These are phyloP conservation scores for Tuber indicum DNA, from an alignment of 495 filamentous ascomycete species.

Conservation along the genomic window DNA sequence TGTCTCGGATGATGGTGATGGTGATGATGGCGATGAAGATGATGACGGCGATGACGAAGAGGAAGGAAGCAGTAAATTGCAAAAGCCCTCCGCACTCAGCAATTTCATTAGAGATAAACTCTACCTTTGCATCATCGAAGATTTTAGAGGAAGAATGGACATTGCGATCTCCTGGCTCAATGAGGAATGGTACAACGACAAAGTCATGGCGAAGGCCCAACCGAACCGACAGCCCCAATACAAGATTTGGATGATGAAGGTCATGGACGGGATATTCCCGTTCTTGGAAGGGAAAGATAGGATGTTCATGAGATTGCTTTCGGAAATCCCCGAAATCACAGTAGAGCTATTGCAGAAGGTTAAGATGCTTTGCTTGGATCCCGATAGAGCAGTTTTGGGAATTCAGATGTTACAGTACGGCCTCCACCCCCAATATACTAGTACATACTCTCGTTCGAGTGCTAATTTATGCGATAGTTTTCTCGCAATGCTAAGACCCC, in stretches of 20 bases:
- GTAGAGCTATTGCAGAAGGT: conserved; percentile 62
- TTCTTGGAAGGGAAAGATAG: conserved; percentile 86
- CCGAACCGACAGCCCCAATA: conserved; percentile 56
- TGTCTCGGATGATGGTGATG: not conserved
- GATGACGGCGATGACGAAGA: conserved; percentile 35
- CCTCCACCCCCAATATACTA: not conserved
- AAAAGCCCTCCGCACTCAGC: conserved; percentile 32
- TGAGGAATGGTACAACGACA: conserved; percentile 97
- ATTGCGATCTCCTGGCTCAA: conserved; percentile 84
- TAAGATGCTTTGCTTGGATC: conserved; percentile 77
- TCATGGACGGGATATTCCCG: conserved; percentile 79
- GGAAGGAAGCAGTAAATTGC: conserved; percentile 20
- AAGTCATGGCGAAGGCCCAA: conserved; percentile 51
- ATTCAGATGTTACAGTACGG: conserved; percentile 58
- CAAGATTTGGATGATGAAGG: conserved; percentile 67
- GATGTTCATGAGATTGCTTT: conserved; percentile 78
- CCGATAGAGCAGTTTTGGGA: conserved; percentile 63
- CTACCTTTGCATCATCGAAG: conserved; percentile 76
- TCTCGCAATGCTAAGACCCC: conserved; percentile 76
- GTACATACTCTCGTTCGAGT: conserved; percentile 33
- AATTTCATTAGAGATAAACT: conserved; percentile 69
- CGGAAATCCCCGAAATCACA: conserved; percentile 79
- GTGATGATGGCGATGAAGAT: conserved; percentile 8
- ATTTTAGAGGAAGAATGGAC: conserved; percentile 81
- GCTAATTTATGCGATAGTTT: conserved; percentile 53